Evolutionary conservation across 1,284 basidiomycete species (phyloP), one percentile per base, ranked within the genome.

Genomic region (Boletus calvinii): DNA sequence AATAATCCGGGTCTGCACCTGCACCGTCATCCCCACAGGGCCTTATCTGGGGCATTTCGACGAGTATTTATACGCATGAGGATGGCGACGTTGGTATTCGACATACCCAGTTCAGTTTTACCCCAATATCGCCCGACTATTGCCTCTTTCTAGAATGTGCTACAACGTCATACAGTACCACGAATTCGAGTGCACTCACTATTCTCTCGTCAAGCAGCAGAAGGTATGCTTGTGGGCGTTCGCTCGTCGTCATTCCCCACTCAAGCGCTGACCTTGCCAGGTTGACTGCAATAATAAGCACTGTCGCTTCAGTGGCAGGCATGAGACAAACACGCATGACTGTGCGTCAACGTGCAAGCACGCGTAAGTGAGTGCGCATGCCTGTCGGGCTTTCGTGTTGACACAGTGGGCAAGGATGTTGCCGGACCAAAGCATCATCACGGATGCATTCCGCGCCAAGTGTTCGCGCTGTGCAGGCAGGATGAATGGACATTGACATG

Each of bases 201-300:
- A 60, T 6, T 44, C 59, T 8, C 18, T 73, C n/a, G 57, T 62
- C 22, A 70, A 61, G 52, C 63, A 69, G 22, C 69, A 77, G 48
- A 72, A 53, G 66, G 78, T 78, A 60, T 30, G 64, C 29, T 31
- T 6, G 1, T 24, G 18, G 9, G 7, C 41, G 8, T 34, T 34
- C 30, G 20, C 29, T 41, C 52, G 46, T 29, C 26, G 31, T 22
- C 17, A 22, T 18, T 20, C 32, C 8, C 7, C 2, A 24, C 38
- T 13, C 15, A 39, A 42, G 18, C 11, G 38, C 17, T 46, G 38
- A 43, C 24, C 20, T 24, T 29, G 36, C 10, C 36, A 81, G 80
- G 64, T 81, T 12, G 78, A 80, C 56, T 81, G 79, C 58, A 72
- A 74, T 51, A 53, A 52, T 2, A 50, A 56, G 39, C 54, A 59